A percentile compares a stretch with the other conserved stretches of the same genome.
These are phyloP conservation scores for Cyphellophora attinorum DNA, from an alignment of 2,329 filamentous ascomycete genomes.

Conservation along the genomic window DNA sequence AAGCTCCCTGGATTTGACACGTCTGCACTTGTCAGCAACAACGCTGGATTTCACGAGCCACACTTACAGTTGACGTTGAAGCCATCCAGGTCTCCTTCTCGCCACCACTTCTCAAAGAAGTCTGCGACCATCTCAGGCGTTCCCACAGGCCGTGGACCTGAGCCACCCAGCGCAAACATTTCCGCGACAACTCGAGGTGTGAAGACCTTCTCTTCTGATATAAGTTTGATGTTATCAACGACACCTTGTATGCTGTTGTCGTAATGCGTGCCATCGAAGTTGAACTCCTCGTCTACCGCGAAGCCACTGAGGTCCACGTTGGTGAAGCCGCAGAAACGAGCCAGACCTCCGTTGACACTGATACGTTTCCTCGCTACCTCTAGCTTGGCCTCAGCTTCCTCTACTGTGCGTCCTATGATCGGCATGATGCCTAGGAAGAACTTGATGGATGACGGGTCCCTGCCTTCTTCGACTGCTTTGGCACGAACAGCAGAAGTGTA, in stretches of 20 bases:
- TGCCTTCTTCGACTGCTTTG: constrained; percentile 40
- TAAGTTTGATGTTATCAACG: constrained; percentile 33
- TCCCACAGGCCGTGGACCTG: constrained; percentile 42
- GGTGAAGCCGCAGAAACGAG: constrained; percentile 49
- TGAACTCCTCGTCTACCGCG: constrained; percentile 52
- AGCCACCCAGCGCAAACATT: constrained; percentile 37
- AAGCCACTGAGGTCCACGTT: constrained; percentile 48
- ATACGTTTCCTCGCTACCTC: constrained; percentile 44
- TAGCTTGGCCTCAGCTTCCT: constrained; percentile 45
- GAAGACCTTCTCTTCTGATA: constrained; percentile 18
- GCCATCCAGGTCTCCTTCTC: constrained; percentile 61
- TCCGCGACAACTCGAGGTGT: constrained; percentile 34
- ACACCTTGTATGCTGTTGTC: constrained; percentile 41
- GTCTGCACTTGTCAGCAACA: too few species aligned
- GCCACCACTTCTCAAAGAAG: constrained; percentile 56
- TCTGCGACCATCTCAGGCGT: constrained; percentile 58
- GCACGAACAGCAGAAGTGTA: constrained; percentile 41
- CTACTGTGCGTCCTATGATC: constrained; percentile 40
- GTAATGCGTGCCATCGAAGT: constrained; percentile 45
- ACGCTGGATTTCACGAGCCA: too few species aligned
- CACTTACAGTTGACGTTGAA: constrained; percentile 57
- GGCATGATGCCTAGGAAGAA: constrained; percentile 44
- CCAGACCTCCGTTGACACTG: constrained; percentile 44
- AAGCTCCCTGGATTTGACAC: constrained; percentile 43
- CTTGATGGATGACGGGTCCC: constrained; percentile 48